These are phyloP conservation scores for Zea mays DNA, from an alignment of 176 grass and related monocot species.

Conservation along the genomic window DNA sequence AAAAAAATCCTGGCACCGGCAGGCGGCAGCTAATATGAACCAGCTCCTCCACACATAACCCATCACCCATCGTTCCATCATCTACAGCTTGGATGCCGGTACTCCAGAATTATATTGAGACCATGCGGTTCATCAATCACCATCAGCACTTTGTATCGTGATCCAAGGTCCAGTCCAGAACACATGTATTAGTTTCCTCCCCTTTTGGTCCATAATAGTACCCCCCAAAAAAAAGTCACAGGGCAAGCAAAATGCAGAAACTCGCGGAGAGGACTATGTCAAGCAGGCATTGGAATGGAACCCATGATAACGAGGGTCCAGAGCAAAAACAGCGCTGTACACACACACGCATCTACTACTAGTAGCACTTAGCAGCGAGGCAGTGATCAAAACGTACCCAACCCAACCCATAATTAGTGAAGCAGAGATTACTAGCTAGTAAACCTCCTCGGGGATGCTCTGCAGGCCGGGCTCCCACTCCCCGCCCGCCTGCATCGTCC, in stretches of 20 bases:
- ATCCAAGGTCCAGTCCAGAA: slow-evolving; percentile 4
- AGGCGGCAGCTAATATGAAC: no score
- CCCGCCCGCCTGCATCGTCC: slow-evolving; percentile 37
- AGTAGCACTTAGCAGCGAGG: slow-evolving; percentile 25
- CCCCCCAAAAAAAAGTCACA: slow-evolving; percentile 11
- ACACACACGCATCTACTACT: slow-evolving; percentile 32
- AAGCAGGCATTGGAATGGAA: background rate
- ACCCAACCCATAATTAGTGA: slow-evolving; percentile 40
- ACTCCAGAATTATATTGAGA: no score
- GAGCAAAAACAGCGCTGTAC: slow-evolving; percentile 42
- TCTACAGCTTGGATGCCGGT: background rate
- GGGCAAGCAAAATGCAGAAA: slow-evolving; percentile 14
- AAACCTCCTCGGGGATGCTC: slow-evolving; percentile 88
- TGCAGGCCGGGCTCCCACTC: slow-evolving; percentile 81
- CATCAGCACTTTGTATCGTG: slow-evolving; percentile 9
- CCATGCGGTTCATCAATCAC: no score
- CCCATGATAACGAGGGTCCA: slow-evolving; percentile 2
- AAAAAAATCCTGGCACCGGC: no score
- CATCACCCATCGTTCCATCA: background rate
- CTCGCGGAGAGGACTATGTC: background rate
- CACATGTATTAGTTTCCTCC: slow-evolving; percentile 13
- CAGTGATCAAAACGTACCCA: slow-evolving; percentile 40
- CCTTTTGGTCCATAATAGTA: background rate
- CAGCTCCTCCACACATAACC: no score
- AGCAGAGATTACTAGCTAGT: slow-evolving; percentile 5